Percentiles rank a stretch among this genome's conserved stretches.
These are phyloP conservation scores for Colletotrichum sp. DNA, from an alignment of 2,329 filamentous ascomycete species.

Conservation along the genomic window DNA sequence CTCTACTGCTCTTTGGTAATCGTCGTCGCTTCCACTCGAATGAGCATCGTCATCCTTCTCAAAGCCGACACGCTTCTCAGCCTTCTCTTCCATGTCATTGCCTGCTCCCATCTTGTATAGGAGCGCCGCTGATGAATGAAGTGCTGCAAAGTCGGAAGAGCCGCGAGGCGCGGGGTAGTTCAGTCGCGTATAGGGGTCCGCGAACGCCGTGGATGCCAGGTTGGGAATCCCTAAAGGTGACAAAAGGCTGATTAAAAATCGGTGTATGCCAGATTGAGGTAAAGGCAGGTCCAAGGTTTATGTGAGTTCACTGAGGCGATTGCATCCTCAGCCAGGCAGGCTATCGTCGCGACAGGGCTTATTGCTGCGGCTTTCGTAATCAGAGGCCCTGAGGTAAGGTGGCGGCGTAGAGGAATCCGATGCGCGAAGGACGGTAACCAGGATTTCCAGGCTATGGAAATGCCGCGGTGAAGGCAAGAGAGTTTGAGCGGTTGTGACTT, in stretches of 20 bases:
- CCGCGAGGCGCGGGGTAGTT: conserved; percentile 11
- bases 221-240: background rate
- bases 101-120: background rate
- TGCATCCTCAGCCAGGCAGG: background rate
- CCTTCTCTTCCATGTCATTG: conserved; percentile 8
- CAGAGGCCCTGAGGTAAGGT: background rate
- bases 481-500: background rate
- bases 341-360: background rate
- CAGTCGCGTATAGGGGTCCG: background rate
- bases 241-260: background rate
- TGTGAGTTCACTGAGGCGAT: background rate
- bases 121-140: background rate
- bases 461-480: background rate
- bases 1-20: conserved; percentile 53
- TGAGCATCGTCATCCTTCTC: conserved; percentile 40
- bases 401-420: background rate
- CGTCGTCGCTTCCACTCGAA: conserved; percentile 56
- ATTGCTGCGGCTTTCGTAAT: background rate
- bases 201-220: background rate
- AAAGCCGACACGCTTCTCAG: conserved; percentile 29
- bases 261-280: background rate
- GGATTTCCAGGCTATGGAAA: background rate
- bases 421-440: background rate
- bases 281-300: background rate
- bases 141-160: background rate